Base-by-base conservation (phyloP, 164 flowering plant species). In the Hamamelis virginiana region DNA sequence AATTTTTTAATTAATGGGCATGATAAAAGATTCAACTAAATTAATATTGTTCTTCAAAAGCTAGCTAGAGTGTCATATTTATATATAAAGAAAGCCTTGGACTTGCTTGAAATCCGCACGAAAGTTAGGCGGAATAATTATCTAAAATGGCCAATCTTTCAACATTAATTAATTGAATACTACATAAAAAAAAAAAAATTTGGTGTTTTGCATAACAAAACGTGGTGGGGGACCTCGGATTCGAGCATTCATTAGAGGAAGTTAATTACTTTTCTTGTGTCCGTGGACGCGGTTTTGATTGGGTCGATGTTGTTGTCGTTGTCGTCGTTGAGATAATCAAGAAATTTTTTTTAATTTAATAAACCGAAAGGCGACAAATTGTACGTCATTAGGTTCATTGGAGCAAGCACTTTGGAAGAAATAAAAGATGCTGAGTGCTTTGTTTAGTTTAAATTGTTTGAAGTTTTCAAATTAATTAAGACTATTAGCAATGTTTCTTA, bases 141-240 rank as follows among this genome's bases (percentile, higher is more conserved):
- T 63, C 1, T 64, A 2, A 33, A 47, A 23, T 11, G 23, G 23
- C 59, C 41, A 61, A 58, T 33, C 6, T 38, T 60, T 21, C 26
- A 18, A 46, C 8, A 28, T n/a, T n/a, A 46, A 45, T 21, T 55
- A 18, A 45, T 48, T 45, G 28, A 25, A 1, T 1, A 21, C 23
- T 58, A n/a, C n/a, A n/a, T n/a, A n/a, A n/a, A n/a, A n/a, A 58
- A 47, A 41, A 47, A 38, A 71, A 55, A 16, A 59, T 72, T 59
- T 58, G 59, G 66, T 69, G n/a, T n/a, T n/a, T n/a, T n/a, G n/a
- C n/a, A n/a, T n/a, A 22, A 59, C 21, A 15, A 65, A 66, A 47
- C 65, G 66, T 59, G 70, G 70, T 51, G 75, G 75, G 70, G 66
- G 66, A 41, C 70, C 48, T 19, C 75, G 75, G 75, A 72, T 66